Percentiles rank a stretch among this genome's conserved stretches.
Conservation (phyloP, 73 alveolate species). For the Uronychia binucleata region DNA sequence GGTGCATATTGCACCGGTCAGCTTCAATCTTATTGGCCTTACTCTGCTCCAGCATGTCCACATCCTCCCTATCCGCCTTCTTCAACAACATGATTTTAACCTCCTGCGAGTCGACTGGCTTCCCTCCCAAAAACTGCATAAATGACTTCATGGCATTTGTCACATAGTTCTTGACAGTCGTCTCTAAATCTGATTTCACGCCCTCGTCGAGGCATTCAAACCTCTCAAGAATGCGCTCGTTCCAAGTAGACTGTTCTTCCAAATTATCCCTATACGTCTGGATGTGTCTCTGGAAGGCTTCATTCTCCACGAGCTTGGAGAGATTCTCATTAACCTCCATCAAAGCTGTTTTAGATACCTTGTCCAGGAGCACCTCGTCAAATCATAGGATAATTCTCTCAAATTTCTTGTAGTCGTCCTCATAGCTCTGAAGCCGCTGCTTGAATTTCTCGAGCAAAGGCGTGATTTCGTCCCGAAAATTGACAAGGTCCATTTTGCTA, state of each 20-base stretch:
- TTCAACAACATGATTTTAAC: neutral
- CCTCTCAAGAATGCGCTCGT: neutral
- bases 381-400: neutral
- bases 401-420: neutral
- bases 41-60: neutral
- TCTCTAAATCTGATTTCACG: neutral
- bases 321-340: neutral
- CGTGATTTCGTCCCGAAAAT: neutral
- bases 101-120: neutral
- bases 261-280: neutral
- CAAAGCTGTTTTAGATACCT: neutral
- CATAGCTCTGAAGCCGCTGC: neutral
- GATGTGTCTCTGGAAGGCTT: neutral
- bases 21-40: neutral
- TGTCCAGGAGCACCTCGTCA: neutral
- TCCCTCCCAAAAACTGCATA: neutral
- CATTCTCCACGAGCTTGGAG: neutral
- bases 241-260: neutral
- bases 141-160: neutral
- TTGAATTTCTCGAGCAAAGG: neutral
- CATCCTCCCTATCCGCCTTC: neutral
- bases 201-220: neutral
- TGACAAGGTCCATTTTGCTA: neutral
- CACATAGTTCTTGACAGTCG: neutral
- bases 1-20: neutral